Base-by-base conservation (phyloP, 345 rosid species). In the Gossypium raimondii region DNA sequence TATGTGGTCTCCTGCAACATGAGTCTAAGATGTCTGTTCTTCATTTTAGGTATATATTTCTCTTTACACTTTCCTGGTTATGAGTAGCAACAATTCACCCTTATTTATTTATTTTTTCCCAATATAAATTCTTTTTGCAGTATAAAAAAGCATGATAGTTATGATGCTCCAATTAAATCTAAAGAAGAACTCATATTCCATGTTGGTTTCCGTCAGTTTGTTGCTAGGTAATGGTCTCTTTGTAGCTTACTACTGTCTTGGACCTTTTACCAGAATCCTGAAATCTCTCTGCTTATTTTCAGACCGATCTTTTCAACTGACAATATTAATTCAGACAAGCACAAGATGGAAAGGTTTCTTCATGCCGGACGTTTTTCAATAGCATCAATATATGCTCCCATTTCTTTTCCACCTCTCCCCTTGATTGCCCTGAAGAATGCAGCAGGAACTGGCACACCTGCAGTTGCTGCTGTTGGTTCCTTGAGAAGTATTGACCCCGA, bases 21-120 rank as follows among this genome's bases (percentile, higher is more conserved):
- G 99, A 92, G 78, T 93, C 99, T 70, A 95, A 95, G 87, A 92
- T 95, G 89, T 91, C 98, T n/a, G 96, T 93, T 76, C 90, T 93
- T 71, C 93, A 95, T 86, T 95, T 93, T 81, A 93, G 98, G 99
- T 93, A 82, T 38, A 7, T 29, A 67, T 61, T 60, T 18, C 55
- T 11, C 16, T 65, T 73, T 56, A 20, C 38, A 47, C 24, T 67
- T 77, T 59, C 77, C 71, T 59, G 70, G 61, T 70, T 77, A 56
- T 22, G 74, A 50, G 44, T 74, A 67, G 24, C 53, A 56, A 24
- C 61, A 25, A 14, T 73, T 59, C 25, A 9, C 69, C 75, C 41
- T 11, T 66, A 70, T 25, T 45, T 16, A 9, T 12, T 13, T 71
- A 5, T 50, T 77, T 50, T 76, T 78, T 50, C 63, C 62, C 47